phyloP scores from a whole-genome alignment of 2,329 filamentous ascomycete species.

The Pseudofabraea citricarpa region DNA sequence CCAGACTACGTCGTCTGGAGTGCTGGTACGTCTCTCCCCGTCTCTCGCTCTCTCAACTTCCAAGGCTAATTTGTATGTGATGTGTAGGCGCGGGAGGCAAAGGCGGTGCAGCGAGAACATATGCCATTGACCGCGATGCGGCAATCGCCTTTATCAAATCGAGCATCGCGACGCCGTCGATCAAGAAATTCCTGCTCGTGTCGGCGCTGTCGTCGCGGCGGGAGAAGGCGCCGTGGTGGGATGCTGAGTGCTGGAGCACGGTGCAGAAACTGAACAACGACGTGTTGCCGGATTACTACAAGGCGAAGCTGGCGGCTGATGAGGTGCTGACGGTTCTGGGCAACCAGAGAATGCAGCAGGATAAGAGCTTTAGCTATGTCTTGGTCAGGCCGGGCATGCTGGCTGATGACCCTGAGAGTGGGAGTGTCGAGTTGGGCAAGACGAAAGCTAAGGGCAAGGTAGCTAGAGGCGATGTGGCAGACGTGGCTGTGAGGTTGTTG shows the following conservation, averaged over 20 bases:
- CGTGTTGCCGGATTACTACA: conserved; percentile 48
- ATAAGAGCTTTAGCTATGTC: conserved; percentile 36
- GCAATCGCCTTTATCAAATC: conserved; percentile 59
- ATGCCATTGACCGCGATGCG: conserved; percentile 57
- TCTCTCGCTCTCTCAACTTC: too few species aligned
- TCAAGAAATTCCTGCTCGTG: conserved; percentile 60
- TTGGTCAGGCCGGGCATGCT: conserved; percentile 48
- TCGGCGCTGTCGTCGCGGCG: conserved; percentile 55
- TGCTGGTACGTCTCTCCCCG: conserved; percentile 44
- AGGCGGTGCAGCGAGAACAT: conserved; percentile 51
- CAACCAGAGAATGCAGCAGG: conserved; percentile 28
- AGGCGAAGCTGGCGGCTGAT: conserved; percentile 57
- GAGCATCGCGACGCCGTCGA: conserved; percentile 44
- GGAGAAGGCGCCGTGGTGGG: conserved; percentile 50
- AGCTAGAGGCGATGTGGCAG: conserved; percentile 56
- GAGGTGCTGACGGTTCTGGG: conserved; percentile 47
- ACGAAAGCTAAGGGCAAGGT: conserved; percentile 32
- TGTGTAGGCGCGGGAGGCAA: conserved; percentile 51
- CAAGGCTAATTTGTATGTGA: neutral
- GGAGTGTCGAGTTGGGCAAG: conserved; percentile 36
- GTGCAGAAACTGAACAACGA: conserved; percentile 35
- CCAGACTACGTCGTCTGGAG: conserved; percentile 66
- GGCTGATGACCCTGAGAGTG: conserved; percentile 41
- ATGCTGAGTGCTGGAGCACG: conserved; percentile 38
- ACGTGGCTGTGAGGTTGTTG: conserved; percentile 50